Percentiles rank a stretch among this genome's conserved stretches.
Evolutionary conservation across 2,329 filamentous ascomycete species (phyloP).

Genomic region (Aspergillus brunneoviolaceus): DNA sequence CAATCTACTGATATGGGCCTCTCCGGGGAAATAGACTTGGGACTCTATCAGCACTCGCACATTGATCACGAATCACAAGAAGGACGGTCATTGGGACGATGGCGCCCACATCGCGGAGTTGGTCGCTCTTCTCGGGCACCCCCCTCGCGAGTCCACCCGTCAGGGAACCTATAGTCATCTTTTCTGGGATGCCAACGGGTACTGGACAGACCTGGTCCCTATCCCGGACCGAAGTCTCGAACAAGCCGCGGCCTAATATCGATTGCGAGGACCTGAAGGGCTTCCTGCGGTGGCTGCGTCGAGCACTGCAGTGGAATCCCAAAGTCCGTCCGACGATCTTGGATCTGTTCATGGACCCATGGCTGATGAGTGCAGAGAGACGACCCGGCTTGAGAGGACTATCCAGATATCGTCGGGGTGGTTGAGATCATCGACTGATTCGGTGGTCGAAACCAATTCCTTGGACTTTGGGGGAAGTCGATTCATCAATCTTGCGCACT

Average conservation of each 20-base stretch:
- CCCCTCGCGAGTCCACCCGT: slow-evolving; percentile 14
- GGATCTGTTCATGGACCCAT: slow-evolving; percentile 39
- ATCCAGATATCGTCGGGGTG: not conserved
- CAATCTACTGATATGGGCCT: not conserved
- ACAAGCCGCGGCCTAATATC: slow-evolving; percentile 20
- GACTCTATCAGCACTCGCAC: not conserved
- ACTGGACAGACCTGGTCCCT: not conserved
- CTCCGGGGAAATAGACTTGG: not conserved
- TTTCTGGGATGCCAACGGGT: not conserved
- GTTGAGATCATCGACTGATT: not conserved
- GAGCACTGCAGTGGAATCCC: slow-evolving; percentile 29
- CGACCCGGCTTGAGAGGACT: not conserved
- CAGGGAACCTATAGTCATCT: slow-evolving; percentile 6
- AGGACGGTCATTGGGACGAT: slow-evolving; percentile 23
- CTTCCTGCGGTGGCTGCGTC: slow-evolving; percentile 28
- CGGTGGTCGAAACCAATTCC: not conserved
- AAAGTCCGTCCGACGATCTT: slow-evolving; percentile 27
- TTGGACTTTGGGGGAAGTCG: not conserved
- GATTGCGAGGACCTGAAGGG: slow-evolving; percentile 24
- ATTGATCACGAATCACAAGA: slow-evolving; percentile 3
- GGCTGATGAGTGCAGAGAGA: slow-evolving; percentile 27
- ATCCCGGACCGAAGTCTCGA: not conserved
- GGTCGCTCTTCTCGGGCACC: slow-evolving; percentile 18
- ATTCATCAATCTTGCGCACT: no score
- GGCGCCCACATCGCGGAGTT: slow-evolving; percentile 25